Base-by-base conservation (phyloP, 805 yeast species). In the Saccharomycopsis fermentans region DNA sequence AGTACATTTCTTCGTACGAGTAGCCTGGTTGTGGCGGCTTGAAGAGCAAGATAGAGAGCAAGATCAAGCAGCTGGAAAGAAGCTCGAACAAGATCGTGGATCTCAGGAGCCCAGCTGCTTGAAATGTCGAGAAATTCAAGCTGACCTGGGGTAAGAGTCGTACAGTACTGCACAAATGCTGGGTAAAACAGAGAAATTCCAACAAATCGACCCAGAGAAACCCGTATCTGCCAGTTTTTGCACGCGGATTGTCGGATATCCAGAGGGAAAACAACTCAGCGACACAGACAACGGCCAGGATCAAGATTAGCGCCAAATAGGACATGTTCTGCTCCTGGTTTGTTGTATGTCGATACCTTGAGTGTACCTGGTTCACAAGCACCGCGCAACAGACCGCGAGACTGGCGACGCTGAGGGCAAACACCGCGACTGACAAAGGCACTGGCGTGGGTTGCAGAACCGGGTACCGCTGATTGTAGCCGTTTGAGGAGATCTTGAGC, bases 171-270 rank as follows among this genome's bases (percentile, higher is more conserved):
- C 50, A 43, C 9, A 43, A 43, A 3, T 11, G 6, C 9, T 29
- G 24, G 29, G 24, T 43, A 5, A 21, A 43, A 4, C 26, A 43
- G 16, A 43, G 29, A 16, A 43, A 21, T 8, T 43, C 50, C 16
- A 48, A 5, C 17, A 54, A 27, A 35, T 57, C 59, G 9, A 53
- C n/a, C 56, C 52, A 53, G 32, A 53, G 34, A 8, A 57, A 14
- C 9, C 56, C 56, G 21, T 37, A 52, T 19, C 40, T 56, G 3
- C 59, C 56, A 6, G 43, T 27, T 3, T n/a, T n/a, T n/a, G n/a
- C n/a, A n/a, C n/a, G n/a, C n/a, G n/a, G n/a, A n/a, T n/a, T n/a
- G n/a, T n/a, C n/a, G n/a, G n/a, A n/a, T n/a, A n/a, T n/a, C n/a
- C n/a, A n/a, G n/a, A n/a, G n/a, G n/a, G n/a, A n/a, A n/a, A n/a